These are phyloP conservation scores for Parietaria judaica DNA, from an alignment of 306 rosid genomes.

Conservation along the genomic window DNA sequence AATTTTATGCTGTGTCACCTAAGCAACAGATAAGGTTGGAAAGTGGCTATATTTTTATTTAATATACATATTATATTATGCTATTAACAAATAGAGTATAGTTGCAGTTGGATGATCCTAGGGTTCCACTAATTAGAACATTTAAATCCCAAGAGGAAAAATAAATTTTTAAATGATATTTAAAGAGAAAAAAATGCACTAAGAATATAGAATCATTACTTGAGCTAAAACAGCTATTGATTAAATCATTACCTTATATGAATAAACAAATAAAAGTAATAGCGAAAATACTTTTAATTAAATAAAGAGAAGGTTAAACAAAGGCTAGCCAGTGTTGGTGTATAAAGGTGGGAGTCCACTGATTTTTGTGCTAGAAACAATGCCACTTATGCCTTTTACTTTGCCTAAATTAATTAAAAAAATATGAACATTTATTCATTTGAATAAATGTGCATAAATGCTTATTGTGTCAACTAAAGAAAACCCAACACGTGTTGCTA, in stretches of 20 bases:
- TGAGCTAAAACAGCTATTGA: conserved; percentile 7
- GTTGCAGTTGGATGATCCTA: not conserved
- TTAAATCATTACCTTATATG: conserved; percentile 12
- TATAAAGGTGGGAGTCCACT: conserved; percentile 65
- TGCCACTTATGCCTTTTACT: conserved; percentile 29
- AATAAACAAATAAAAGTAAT: not conserved
- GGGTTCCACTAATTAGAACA: conserved; percentile 7
- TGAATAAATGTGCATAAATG: conserved; percentile 18
- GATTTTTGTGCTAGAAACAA: conserved; percentile 26
- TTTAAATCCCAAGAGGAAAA: not conserved
- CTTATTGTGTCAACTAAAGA: conserved; percentile 18
- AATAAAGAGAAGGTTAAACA: conserved; percentile 11
- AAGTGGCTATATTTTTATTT: not conserved
- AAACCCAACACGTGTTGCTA: conserved; percentile 48
- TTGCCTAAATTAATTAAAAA: not conserved
- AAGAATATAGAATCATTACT: conserved; percentile 15
- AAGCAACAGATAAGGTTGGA: not conserved
- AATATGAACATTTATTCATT: conserved; percentile 15
- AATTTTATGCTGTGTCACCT: not conserved
- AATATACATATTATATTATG: no score
- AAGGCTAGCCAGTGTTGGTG: conserved; percentile 53
- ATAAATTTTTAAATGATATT: not conserved
- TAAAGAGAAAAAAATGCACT: conserved; percentile 10
- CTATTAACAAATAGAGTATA: no score
- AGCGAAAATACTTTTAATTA: not conserved